Percentiles rank a stretch among this genome's conserved stretches.
Evolutionary conservation across 129 eudicot genomes (phyloP).

Genomic region (Lactuca saligna): DNA sequence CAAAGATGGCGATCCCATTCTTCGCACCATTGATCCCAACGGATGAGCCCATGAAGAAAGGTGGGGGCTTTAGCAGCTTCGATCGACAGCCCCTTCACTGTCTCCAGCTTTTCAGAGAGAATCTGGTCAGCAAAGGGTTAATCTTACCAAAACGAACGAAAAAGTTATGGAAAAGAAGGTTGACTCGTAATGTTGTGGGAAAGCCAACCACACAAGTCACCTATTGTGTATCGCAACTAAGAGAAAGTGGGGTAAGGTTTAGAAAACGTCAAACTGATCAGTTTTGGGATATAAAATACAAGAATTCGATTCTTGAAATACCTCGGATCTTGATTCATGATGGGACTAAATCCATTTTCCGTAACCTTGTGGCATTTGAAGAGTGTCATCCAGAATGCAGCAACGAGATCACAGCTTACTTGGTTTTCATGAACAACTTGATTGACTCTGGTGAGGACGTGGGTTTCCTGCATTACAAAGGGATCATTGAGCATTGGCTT

Average conservation of each 20-base stretch:
- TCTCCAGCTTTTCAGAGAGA: slow-evolving; percentile 52
- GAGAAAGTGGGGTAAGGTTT: slow-evolving; percentile 57
- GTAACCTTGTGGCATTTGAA: slow-evolving; percentile 59
- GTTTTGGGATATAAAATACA: slow-evolving; percentile 66
- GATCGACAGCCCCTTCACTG: slow-evolving; percentile 52
- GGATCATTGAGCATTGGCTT: slow-evolving; percentile 82
- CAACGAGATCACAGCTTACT: slow-evolving; percentile 61
- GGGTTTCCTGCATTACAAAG: slow-evolving; percentile 54
- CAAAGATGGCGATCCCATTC: slow-evolving; percentile 45
- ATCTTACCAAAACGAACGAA: slow-evolving; percentile 25
- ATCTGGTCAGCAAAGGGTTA: slow-evolving; percentile 38
- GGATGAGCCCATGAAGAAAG: slow-evolving; percentile 51
- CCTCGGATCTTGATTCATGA: slow-evolving; percentile 64
- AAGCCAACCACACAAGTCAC: slow-evolving; percentile 58
- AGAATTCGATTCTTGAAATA: slow-evolving; percentile 47
- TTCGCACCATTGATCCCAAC: slow-evolving; percentile 62
- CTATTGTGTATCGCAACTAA: slow-evolving; percentile 50
- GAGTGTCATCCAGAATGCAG: slow-evolving; percentile 65
- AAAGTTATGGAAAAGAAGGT: slow-evolving; percentile 46
- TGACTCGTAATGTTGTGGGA: slow-evolving; percentile 43
- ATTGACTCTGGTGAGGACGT: slow-evolving; percentile 58
- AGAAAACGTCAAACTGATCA: slow-evolving; percentile 45
- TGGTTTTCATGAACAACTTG: slow-evolving; percentile 67
- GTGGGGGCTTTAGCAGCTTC: slow-evolving; percentile 35
- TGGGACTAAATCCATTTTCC: slow-evolving; percentile 56